Base-by-base conservation (phyloP, 2,329 filamentous ascomycete genomes). In the Cercospora zeina region DNA sequence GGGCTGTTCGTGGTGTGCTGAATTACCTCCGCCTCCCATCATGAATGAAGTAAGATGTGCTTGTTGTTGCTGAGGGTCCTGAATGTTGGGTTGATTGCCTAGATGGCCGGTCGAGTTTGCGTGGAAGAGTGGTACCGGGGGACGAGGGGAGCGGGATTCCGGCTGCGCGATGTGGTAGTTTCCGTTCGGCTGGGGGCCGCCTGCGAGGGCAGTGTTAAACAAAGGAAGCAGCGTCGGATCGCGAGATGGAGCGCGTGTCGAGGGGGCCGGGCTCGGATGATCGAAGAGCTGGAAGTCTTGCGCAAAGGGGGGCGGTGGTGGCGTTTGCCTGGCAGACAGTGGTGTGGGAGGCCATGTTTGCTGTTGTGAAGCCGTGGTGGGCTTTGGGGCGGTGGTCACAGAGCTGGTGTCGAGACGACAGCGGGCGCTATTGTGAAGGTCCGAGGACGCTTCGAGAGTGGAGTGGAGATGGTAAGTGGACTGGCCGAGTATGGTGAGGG, bases 261-360 rank as follows among this genome's bases (percentile, higher is more conserved):
- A 75, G 58, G 73, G 74, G 73, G 68, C 76, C 56, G 70, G 75
- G 73, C 70, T 74, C 74, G 68, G 77, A 67, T 76, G 70, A 71
- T 83, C 78, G 87, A 87, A 90, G 82, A 92, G 85, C 79, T 90
- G 87, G 77, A 92, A 92, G 87, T 92, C 89, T 82, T 88, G 75
- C 61, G 73, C 76, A 76, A 78, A 80, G 71, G 73, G 75, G 71
- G 74, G 75, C 73, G 76, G 73, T 59, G 61, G 61, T 70, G 81
- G 79, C 76, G 79, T 81, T 76, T 78, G 74, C 77, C 76, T 75
- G 77, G 80, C 77, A 78, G 77, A 72, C 74, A 79, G 73, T 77
- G 80, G 77, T 85, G 80, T 76, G 84, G 88, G 85, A 87, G 83
- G 88, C 89, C 89, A 93, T 93, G 83, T 72, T 91, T 86, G 85